phyloP scores from a whole-genome alignment of 2,329 filamentous ascomycete genomes.

The Neopestalotiopsis sp. region DNA sequence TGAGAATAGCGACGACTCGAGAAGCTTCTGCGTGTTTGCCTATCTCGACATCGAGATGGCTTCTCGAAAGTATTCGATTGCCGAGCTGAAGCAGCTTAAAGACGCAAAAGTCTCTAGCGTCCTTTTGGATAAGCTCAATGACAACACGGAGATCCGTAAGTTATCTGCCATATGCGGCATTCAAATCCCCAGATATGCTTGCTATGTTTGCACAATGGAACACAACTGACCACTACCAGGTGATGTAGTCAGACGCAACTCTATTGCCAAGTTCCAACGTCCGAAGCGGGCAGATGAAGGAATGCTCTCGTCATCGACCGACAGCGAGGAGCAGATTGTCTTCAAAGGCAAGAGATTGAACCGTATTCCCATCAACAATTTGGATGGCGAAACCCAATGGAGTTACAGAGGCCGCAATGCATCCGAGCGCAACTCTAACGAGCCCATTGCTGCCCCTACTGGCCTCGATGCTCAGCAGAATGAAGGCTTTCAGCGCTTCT shows the following conservation, averaged over 20 bases:
- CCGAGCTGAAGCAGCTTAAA: constrained; percentile 50
- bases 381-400: constrained; percentile 35
- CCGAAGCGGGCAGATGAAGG: constrained; percentile 38
- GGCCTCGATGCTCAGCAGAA: constrained; percentile 60
- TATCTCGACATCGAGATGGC: constrained; percentile 47
- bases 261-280: constrained; percentile 26
- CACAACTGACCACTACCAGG: constrained; percentile 19
- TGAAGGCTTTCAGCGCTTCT: constrained; percentile 72
- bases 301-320: constrained; percentile 37
- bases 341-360: constrained; percentile 41
- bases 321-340: constrained; percentile 40
- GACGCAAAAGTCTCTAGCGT: constrained; percentile 19
- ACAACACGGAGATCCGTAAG: constrained; percentile 48
- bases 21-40: constrained; percentile 46
- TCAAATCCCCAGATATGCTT: neutral
- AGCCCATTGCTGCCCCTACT: constrained; percentile 59
- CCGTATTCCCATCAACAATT: constrained; percentile 21
- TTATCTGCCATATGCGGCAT: neutral
- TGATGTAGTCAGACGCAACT: constrained; percentile 35
- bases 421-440: constrained; percentile 46
- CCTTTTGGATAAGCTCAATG: constrained; percentile 26
- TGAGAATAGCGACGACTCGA: constrained; percentile 34
- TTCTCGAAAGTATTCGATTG: constrained; percentile 46
- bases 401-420: constrained; percentile 51
- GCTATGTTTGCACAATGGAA: constrained; percentile 22